phyloP scores from a whole-genome alignment of 192 early-diverging fungal species.

The Dispira parvispora region DNA sequence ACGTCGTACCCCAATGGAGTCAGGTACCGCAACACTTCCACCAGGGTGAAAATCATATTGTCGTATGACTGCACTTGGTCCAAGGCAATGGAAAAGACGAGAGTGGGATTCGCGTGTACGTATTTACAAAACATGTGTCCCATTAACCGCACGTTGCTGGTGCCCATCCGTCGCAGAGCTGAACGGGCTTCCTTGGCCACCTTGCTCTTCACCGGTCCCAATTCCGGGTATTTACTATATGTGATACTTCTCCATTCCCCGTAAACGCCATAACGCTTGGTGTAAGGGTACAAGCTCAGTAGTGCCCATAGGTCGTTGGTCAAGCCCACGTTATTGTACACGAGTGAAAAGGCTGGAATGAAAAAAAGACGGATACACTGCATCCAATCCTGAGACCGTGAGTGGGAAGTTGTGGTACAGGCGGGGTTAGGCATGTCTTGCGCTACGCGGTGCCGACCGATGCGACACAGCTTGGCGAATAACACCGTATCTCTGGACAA shows the following conservation, averaged over 20 bases:
- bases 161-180: constrained; percentile 50
- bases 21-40: constrained; percentile 61
- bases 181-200: constrained; percentile 35
- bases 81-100: constrained; percentile 51
- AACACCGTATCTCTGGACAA: constrained; percentile 25
- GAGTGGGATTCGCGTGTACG: constrained; percentile 53
- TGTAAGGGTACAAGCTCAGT: constrained; percentile 35
- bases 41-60: constrained; percentile 53
- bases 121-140: constrained; percentile 57
- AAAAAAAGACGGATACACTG: constrained; percentile 23
- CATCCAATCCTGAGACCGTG: neutral
- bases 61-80: constrained; percentile 53
- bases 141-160: constrained; percentile 52
- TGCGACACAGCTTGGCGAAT: constrained; percentile 24
- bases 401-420: no score
- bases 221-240: constrained; percentile 33
- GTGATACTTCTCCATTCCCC: constrained; percentile 58
- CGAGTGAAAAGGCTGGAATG: constrained; percentile 46
- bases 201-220: constrained; percentile 25
- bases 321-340: constrained; percentile 44
- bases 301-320: constrained; percentile 46
- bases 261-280: constrained; percentile 51
- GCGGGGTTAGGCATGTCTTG: constrained; percentile 1
- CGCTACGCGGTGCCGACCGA: constrained; percentile 23
- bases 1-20: constrained; percentile 60